Conservation (phyloP, 345 rosid species). For the Toxicodendron radicans region DNA sequence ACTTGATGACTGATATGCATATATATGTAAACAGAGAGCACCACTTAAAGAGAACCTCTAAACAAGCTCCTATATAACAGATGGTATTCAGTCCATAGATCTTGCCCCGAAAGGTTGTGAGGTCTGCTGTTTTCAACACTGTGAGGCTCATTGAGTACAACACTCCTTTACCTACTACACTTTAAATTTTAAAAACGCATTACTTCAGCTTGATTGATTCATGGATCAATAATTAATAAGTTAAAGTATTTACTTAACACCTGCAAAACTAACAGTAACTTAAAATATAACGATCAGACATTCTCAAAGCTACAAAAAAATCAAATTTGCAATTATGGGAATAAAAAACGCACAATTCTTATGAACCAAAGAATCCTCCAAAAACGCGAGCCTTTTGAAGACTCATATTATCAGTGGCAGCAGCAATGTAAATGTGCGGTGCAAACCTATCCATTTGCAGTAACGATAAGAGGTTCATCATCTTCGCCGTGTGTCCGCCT, state of each 20-base stretch:
- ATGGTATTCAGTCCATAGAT: neutral
- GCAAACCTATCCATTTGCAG: slow-evolving; percentile 56
- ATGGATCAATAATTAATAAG: neutral
- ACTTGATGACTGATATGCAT: too few relatives aligned
- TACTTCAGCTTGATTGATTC: neutral
- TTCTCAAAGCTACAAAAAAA: neutral
- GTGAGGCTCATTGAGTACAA: neutral
- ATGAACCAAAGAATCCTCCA: slow-evolving; percentile 59
- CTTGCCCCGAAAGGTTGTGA: neutral
- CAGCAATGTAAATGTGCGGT: slow-evolving; percentile 83
- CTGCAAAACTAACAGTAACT: neutral
- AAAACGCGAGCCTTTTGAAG: slow-evolving; percentile 78
- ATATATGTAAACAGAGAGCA: too few relatives aligned
- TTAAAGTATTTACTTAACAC: too few relatives aligned
- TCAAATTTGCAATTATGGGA: neutral
- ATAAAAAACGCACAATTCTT: neutral
- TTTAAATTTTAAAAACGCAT: neutral
- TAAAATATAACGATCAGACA: neutral
- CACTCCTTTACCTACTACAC: too few relatives aligned
- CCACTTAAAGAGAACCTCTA: too few relatives aligned
- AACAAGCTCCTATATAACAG: too few relatives aligned
- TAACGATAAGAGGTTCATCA: slow-evolving; percentile 71
- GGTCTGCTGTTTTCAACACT: neutral
- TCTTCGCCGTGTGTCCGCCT: slow-evolving; percentile 99
- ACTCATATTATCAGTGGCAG: slow-evolving; percentile 92